Conservation (phyloP, 345 rosid species). For the Nasturtium officinale region DNA sequence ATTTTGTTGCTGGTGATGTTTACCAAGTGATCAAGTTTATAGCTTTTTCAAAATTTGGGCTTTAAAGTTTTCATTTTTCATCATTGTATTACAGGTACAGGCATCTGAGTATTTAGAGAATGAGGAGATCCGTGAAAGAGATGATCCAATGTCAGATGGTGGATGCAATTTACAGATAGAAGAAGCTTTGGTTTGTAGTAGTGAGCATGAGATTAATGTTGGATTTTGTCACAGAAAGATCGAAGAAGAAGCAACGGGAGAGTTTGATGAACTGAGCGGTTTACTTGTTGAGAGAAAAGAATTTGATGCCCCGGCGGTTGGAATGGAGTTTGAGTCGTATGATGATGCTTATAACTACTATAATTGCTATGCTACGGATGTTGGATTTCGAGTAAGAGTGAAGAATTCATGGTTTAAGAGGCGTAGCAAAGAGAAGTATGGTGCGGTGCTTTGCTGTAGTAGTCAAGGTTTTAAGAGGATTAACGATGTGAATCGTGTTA, state of each 20-base stretch:
- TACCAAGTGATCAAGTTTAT: slow-evolving; percentile 5
- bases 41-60: neutral
- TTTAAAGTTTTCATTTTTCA: neutral
- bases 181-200: slow-evolving; percentile 43
- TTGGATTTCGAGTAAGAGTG: slow-evolving; percentile 75
- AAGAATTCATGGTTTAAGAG: slow-evolving; percentile 87
- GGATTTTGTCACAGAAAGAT: slow-evolving; percentile 38
- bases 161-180: slow-evolving; percentile 34
- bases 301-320: slow-evolving; percentile 69
- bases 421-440: slow-evolving; percentile 73
- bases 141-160: slow-evolving; percentile 43
- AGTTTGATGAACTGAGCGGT: slow-evolving; percentile 44
- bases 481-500: slow-evolving; percentile 62
- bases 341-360: slow-evolving; percentile 85
- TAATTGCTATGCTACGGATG: slow-evolving; percentile 72
- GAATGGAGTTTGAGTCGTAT: slow-evolving; percentile 84
- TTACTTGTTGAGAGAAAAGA: slow-evolving; percentile 51
- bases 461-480: slow-evolving; percentile 77
- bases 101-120: slow-evolving; percentile 43
- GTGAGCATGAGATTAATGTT: slow-evolving; percentile 49
- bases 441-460: slow-evolving; percentile 81
- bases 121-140: slow-evolving; percentile 43
- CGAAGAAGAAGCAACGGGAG: slow-evolving; percentile 32
- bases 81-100: slow-evolving; percentile 31
- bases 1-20: too few relatives aligned